phyloP scores from a whole-genome alignment of 129 eudicot genomes.

The Saposhnikovia divaricata region DNA sequence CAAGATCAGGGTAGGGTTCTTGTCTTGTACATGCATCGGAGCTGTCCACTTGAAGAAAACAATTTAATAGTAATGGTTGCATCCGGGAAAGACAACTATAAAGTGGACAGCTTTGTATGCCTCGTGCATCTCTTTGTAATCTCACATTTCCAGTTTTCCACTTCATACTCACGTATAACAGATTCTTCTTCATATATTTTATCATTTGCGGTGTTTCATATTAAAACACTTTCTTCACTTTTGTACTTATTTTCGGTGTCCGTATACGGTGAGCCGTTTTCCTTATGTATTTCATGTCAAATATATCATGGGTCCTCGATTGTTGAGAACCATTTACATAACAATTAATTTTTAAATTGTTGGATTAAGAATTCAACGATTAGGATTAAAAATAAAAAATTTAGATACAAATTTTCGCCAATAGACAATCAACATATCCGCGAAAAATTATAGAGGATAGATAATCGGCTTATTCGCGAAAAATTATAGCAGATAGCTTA shows the following conservation, averaged over 20 bases:
- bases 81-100: background rate
- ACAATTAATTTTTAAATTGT: too few relatives aligned
- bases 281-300: background rate
- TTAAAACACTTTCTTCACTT: background rate
- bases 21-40: background rate
- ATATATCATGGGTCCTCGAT: too few relatives aligned
- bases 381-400: too few relatives aligned
- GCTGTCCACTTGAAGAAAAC: background rate
- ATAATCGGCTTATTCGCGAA: too few relatives aligned
- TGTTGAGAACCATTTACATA: too few relatives aligned
- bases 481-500: too few relatives aligned
- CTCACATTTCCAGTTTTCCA: slow-evolving; percentile 6
- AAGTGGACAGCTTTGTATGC: background rate
- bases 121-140: slow-evolving; percentile 1
- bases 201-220: background rate
- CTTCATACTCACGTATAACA: background rate
- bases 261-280: background rate
- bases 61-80: background rate
- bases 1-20: background rate
- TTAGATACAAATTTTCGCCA: too few relatives aligned
- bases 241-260: background rate
- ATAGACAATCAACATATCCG: too few relatives aligned
- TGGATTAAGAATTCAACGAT: too few relatives aligned
- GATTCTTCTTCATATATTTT: background rate
- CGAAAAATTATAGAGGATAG: too few relatives aligned